phyloP scores from a whole-genome alignment of 2,329 filamentous ascomycete genomes.

The Pyrenophora teres region DNA sequence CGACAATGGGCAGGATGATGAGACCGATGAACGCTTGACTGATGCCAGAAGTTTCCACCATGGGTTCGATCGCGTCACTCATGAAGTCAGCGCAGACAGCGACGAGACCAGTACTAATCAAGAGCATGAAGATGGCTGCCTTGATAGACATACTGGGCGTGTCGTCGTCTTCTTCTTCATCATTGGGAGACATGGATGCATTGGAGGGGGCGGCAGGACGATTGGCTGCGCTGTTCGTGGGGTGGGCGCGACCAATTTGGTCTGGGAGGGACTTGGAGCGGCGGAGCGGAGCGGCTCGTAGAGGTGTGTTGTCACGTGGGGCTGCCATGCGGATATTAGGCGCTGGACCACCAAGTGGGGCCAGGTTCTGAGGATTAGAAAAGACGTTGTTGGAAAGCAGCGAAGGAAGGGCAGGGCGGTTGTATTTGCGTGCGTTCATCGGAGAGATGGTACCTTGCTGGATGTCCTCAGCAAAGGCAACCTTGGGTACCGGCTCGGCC shows the following conservation, averaged over 20 bases:
- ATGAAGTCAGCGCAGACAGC: constrained; percentile 73
- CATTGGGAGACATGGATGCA: constrained; percentile 22
- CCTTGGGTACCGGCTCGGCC: constrained; percentile 27
- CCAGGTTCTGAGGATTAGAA: constrained; percentile 46
- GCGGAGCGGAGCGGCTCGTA: constrained; percentile 27
- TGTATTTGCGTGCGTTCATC: constrained; percentile 55
- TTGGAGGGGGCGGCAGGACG: constrained; percentile 26
- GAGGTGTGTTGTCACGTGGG: constrained; percentile 18
- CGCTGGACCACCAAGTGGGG: constrained; percentile 35
- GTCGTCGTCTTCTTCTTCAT: constrained; percentile 37
- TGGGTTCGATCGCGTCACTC: constrained; percentile 72
- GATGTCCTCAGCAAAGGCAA: constrained; percentile 49
- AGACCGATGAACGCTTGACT: constrained; percentile 78
- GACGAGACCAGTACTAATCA: constrained; percentile 60
- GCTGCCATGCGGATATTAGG: constrained; percentile 42
- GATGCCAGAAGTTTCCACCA: constrained; percentile 64
- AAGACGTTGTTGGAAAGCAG: constrained; percentile 75
- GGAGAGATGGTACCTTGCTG: constrained; percentile 43
- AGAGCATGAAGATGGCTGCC: constrained; percentile 59
- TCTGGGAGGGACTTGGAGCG: constrained; percentile 46
- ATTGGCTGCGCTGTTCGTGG: constrained; percentile 23
- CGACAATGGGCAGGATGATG: constrained; percentile 81
- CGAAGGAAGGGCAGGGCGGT: constrained; percentile 66
- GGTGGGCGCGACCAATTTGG: constrained; percentile 36
- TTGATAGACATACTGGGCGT: constrained; percentile 60